Evolutionary conservation across 148 eudicot species (phyloP), one percentile per base, ranked within the genome.

Genomic region (Dianthus caryophyllus): DNA sequence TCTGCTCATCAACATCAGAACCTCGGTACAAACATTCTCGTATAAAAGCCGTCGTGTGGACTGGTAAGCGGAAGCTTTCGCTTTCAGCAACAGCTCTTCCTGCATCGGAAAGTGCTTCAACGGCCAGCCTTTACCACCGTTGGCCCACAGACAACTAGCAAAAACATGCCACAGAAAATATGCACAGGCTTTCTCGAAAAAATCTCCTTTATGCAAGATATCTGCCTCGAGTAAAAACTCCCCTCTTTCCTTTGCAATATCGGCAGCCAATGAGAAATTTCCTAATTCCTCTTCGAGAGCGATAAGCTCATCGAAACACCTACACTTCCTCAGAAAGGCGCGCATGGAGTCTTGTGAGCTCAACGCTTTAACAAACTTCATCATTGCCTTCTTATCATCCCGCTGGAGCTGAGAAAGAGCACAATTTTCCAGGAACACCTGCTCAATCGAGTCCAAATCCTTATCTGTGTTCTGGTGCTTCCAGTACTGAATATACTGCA

Each of bases 401-500:
- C 9, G 47, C 63, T 67, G 76, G 62, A 72, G 16, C 51, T 69
- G 78, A 58, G 78, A 33, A 22, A 5, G 55, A 39, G 94, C 94
- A 68, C 84, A 76, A 11, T 76, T 76, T 51, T 76, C 53, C 0
- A 82, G 61, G 22, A 72, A 70, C 0, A 65, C 57, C 22, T 82
- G 85, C 41, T 69, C 77, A 63, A 41, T 62, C 21, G 15, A 11
- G 31, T 24, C 59, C 53, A 56, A 56, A 18, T 62, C 62, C 8
- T 56, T 71, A 50, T 70, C 52, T 62, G 21, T 71, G 33, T 62
- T 71, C 16, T 81, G 61, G 17, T 69, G 80, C 73, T 88, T 88
- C 96, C 96, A 84, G 25, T 24, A n/a, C 33, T 77, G 69, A 22
- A 88, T 83, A 50, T 79, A 86, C n/a, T 84, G 72, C 68, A 88